These are phyloP conservation scores for Neonectria neomacrospora DNA, from an alignment of 2,329 filamentous ascomycete genomes.

Conservation along the genomic window DNA sequence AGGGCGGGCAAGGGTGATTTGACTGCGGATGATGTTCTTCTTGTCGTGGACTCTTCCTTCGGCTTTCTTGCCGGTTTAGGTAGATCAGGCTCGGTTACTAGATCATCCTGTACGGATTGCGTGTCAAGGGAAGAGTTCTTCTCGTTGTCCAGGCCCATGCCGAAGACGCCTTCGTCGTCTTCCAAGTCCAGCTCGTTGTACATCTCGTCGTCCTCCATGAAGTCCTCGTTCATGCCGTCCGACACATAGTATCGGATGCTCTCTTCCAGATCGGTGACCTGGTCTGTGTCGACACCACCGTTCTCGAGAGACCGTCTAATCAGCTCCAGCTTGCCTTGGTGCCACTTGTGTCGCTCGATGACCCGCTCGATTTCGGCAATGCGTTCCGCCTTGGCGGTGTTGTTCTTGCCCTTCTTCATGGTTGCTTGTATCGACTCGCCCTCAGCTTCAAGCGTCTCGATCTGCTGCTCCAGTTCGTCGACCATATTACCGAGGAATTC, in stretches of 20 bases:
- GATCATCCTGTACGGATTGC: slow-evolving; percentile 90
- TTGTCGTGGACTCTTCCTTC: slow-evolving; percentile 66
- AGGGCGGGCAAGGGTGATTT: slow-evolving; percentile 95
- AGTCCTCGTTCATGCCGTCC: slow-evolving; percentile 88
- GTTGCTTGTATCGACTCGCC: slow-evolving; percentile 85
- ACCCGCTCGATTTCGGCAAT: slow-evolving; percentile 85
- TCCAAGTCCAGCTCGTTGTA: slow-evolving; percentile 95
- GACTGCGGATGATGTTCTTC: slow-evolving; percentile 85
- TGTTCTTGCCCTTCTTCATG: slow-evolving; percentile 95
- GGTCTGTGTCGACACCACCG: slow-evolving; percentile 85
- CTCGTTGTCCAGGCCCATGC: slow-evolving; percentile 83
- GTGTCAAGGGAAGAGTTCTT: slow-evolving; percentile 94
- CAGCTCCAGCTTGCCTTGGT: slow-evolving; percentile 91
- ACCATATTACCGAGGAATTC: slow-evolving; percentile 90
- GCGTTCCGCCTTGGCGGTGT: slow-evolving; percentile 83
- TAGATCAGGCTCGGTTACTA: slow-evolving; percentile 66
- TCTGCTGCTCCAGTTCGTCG: slow-evolving; percentile 92
- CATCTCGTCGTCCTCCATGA: slow-evolving; percentile 91
- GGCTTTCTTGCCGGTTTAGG: slow-evolving; percentile 65
- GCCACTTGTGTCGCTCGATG: slow-evolving; percentile 96
- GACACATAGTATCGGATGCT: slow-evolving; percentile 95
- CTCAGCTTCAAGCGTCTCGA: slow-evolving; percentile 92
- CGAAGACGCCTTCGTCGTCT: slow-evolving; percentile 90
- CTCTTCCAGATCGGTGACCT: slow-evolving; percentile 90
- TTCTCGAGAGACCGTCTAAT: slow-evolving; percentile 92